Conservation (phyloP, 163 green algal genomes). For the Scenedesmus sp. region DNA sequence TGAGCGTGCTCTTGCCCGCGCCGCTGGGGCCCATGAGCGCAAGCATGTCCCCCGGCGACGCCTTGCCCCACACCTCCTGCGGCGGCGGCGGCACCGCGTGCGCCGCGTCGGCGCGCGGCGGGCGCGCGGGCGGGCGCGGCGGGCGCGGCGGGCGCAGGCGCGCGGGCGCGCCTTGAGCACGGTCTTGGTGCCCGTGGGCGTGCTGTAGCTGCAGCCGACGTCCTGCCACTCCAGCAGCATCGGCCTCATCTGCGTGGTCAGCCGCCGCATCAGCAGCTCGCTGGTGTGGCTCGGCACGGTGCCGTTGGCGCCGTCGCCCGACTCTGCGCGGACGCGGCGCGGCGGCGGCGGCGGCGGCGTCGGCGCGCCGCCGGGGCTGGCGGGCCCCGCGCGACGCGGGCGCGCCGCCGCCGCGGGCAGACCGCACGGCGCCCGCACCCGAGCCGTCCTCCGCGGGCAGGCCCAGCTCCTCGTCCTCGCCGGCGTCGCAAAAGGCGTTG, state of each 20-base stretch:
- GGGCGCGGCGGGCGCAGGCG: neutral
- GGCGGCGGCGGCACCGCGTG: too few species aligned
- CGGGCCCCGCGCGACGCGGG: too few species aligned
- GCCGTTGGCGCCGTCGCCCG: too few species aligned
- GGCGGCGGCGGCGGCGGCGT: too few species aligned
- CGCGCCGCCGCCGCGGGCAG: too few species aligned
- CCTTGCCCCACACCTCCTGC: conserved; percentile 44
- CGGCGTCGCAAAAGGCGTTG: conserved; percentile 1
- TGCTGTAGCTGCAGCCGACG: conserved; percentile 58
- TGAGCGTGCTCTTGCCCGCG: conserved; percentile 49
- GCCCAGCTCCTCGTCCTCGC: conserved; percentile 14
- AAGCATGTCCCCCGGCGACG: conserved; percentile 52
- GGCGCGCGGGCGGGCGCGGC: neutral
- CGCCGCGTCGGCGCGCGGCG: too few species aligned
- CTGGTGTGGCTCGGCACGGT: neutral
- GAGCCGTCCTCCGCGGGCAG: neutral
- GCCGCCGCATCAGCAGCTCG: conserved; percentile 38
- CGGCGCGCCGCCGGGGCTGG: neutral
- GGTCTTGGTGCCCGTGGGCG: neutral
- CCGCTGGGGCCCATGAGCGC: conserved; percentile 61
- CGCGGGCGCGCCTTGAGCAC: conserved; percentile 35
- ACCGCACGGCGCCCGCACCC: too few species aligned
- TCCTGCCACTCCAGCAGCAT: conserved; percentile 56
- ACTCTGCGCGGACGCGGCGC: neutral
- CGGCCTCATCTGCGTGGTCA: conserved; percentile 40